phyloP scores from a whole-genome alignment of 192 early-diverging fungal species.

The Linnemannia hyalina region DNA sequence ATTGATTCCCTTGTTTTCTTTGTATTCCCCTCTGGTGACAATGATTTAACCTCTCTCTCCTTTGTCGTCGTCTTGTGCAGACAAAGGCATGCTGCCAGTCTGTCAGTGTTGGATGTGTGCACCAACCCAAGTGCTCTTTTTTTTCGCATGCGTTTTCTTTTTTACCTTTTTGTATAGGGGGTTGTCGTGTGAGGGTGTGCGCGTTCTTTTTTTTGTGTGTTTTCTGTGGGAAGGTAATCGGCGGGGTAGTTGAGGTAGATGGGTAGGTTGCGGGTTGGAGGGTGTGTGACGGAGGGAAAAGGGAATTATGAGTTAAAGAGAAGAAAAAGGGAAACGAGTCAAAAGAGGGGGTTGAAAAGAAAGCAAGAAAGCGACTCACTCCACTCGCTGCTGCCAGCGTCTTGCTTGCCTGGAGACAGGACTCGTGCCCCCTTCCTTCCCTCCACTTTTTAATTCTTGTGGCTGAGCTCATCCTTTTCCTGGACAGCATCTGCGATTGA shows the following conservation, averaged over 20 bases:
- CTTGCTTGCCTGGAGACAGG: neutral
- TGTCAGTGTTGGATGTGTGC: neutral
- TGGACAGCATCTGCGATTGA: neutral
- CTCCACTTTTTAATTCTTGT: neutral
- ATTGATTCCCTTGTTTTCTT: neutral
- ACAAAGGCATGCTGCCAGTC: neutral
- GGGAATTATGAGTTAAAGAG: neutral
- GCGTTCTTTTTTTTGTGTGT: neutral
- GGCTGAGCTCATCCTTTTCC: neutral
- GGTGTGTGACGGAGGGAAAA: neutral
- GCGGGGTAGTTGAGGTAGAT: neutral
- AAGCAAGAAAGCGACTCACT: no score
- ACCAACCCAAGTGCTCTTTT: conserved; percentile 6
- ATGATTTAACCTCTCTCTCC: neutral
- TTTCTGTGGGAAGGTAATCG: neutral
- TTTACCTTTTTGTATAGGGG: neutral
- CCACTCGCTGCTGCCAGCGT: no score
- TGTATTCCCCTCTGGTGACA: neutral
- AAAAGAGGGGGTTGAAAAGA: neutral
- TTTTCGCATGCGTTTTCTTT: conserved; percentile 2
- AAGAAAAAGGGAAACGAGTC: neutral
- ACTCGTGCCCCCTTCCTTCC: neutral
- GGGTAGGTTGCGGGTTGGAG: neutral
- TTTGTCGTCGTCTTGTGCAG: no score
- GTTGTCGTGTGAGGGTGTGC: conserved; percentile 18